Conservation (phyloP, 805 yeast species). For the Ogataea glucozyma region DNA sequence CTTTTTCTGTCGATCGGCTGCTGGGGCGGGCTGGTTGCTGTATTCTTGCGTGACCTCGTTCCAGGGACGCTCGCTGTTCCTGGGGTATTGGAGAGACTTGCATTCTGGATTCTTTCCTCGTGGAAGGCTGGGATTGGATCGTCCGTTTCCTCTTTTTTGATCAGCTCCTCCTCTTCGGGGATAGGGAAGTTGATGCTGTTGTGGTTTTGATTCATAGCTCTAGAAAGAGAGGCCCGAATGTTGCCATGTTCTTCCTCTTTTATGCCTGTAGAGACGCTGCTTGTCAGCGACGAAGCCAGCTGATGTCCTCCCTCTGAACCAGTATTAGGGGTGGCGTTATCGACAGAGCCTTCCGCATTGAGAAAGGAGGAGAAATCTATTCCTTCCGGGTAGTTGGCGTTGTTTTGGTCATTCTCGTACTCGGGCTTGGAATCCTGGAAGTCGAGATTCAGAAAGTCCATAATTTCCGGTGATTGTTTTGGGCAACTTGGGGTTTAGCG, state of each 20-base stretch:
- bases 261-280: constrained; percentile 1
- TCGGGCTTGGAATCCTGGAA: constrained; percentile 5
- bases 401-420: neutral
- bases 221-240: constrained; percentile 25
- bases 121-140: constrained; percentile 7
- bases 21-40: constrained; percentile 16
- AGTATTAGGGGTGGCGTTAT: neutral
- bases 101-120: constrained; percentile 9
- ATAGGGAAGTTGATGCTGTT: constrained; percentile 15
- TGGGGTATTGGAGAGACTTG: constrained; percentile 9
- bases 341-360: constrained; percentile 1
- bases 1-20: constrained; percentile 46
- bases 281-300: neutral
- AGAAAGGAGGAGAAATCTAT: constrained; percentile 13
- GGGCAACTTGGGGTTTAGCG: neutral
- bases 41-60: constrained; percentile 20
- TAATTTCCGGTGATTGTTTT: neutral
- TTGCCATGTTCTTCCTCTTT: constrained; percentile 12
- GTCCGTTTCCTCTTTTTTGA: neutral
- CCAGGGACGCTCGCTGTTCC: constrained; percentile 6
- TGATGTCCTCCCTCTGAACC: neutral
- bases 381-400: neutral
- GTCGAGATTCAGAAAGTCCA: constrained; percentile 20
- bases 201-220: constrained; percentile 18
- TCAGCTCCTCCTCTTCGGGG: constrained; percentile 21